Percentiles rank a stretch among this genome's conserved stretches.
Conservation (phyloP, 2,329 filamentous ascomycete species). For the Didymella pomorum region DNA sequence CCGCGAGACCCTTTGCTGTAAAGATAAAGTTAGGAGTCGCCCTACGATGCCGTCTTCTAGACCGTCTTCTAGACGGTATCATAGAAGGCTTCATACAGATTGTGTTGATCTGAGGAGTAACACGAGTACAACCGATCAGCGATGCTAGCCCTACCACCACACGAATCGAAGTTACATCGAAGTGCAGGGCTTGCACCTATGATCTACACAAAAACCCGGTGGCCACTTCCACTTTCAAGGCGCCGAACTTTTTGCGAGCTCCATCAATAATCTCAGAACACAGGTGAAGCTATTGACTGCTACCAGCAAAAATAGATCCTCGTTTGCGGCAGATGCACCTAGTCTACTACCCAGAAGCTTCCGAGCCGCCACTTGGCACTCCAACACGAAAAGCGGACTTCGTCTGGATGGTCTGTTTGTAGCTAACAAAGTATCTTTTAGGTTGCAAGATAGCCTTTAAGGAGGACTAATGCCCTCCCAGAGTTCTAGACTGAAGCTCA, state of each 20-base stretch:
- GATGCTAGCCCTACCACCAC: not conserved
- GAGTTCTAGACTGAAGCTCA: too few relatives aligned
- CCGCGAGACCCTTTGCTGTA: slow-evolving; percentile 15
- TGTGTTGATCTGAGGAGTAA: not conserved
- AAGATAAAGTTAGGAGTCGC: slow-evolving; percentile 6
- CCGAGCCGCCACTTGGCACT: too few relatives aligned
- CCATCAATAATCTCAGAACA: not conserved
- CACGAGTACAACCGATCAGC: slow-evolving; percentile 3
- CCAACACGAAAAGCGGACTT: too few relatives aligned
- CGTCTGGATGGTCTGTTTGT: too few relatives aligned
- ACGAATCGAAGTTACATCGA: not conserved
- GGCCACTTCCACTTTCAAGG: not conserved
- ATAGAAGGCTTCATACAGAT: slow-evolving; percentile 1
- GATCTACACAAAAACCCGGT: not conserved
- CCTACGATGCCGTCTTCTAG: slow-evolving; percentile 8
- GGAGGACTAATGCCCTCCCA: too few relatives aligned
- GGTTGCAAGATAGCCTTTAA: too few relatives aligned
- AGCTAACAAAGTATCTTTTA: too few relatives aligned
- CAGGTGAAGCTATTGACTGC: not conserved
- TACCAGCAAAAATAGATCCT: not conserved
- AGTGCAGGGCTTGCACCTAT: not conserved
- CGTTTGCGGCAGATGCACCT: not conserved
- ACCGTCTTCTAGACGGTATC: slow-evolving; percentile 12
- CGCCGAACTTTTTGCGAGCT: slow-evolving; percentile 4
- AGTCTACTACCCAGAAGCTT: too few relatives aligned